Base-by-base conservation (phyloP, 2,329 filamentous ascomycete genomes). In the Phialophora chinensis region DNA sequence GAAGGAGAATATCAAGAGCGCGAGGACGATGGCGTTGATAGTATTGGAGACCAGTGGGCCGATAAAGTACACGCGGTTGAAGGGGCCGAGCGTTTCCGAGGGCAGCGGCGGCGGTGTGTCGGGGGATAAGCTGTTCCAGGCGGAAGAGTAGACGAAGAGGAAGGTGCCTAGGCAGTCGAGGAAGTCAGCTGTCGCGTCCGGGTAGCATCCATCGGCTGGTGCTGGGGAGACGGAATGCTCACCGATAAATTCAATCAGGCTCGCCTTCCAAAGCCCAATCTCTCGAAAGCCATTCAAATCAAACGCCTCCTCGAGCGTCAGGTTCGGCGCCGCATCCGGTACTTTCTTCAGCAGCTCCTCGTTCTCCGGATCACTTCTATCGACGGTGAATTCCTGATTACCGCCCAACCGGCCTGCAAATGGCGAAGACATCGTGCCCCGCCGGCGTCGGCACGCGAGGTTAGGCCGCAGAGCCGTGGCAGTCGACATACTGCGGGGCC, bases 1-100 rank as follows among this genome's bases (percentile, higher is more conserved):
- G 14, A 82, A 80, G 8, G 79, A 80, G 69, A 81, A 85, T 55
- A 86, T 84, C 71, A 85, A 82, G 0, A 84, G 71, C 0, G 82
- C 74, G 17, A 85, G 74, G 55, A 83, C 69, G 25, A 80, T 68
- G 11, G 76, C 72, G 66, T 79, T 84, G 63, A 76, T 76, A 44
- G 83, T 73, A 14, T 78, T 77, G 17, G 75, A 77, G 65, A 80
- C 69, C 50, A 76, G 62, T 50, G 77, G 71, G 58, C 75, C 73
- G 67, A 75, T 66, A 67, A 76, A 74, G 69, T 69, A 68, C 4
- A 72, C 58, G 6, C 73, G 75, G 54, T 63, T 58, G 60, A 77
- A 78, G 55, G 74, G 70, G n/a, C 76, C 75, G 11, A 70, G 57
- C 10, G 62, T 70, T 17, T 65, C 50, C 4, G 70, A 67, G 23